Evolutionary conservation across 495 filamentous ascomycete genomes (phyloP).

Genomic region (Neurospora intermedia): DNA sequence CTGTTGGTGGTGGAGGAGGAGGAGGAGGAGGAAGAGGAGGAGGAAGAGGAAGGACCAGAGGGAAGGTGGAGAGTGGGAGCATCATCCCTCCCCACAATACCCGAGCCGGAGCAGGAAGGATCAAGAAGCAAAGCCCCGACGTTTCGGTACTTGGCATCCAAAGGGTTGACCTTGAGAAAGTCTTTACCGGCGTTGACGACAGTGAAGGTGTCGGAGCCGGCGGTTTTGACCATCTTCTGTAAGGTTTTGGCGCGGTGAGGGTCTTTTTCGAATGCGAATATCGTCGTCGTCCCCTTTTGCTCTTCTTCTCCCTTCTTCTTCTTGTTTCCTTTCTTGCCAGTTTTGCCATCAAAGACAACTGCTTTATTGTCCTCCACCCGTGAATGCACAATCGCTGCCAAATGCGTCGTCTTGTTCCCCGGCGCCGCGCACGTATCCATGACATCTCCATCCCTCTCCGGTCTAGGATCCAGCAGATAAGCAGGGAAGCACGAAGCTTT

Average conservation of each 20-base stretch:
- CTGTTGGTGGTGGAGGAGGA: conserved; percentile 8
- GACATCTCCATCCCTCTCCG: conserved; percentile 55
- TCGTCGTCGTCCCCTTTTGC: conserved; percentile 6
- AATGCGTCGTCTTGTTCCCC: conserved; percentile 94
- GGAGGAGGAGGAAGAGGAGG: conserved; percentile 18
- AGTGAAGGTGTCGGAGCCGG: conserved; percentile 55
- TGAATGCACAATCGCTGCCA: conserved; percentile 54
- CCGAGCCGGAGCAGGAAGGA: conserved; percentile 88
- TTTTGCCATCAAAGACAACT: background rate
- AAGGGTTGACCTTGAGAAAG: conserved; percentile 65
- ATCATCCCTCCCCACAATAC: conserved; percentile 81
- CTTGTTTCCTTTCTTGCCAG: conserved; percentile 1
- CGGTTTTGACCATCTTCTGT: conserved; percentile 68
- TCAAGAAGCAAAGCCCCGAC: conserved; percentile 75
- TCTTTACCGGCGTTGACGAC: conserved; percentile 60
- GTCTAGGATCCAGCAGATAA: conserved; percentile 56
- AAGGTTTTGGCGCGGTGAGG: conserved; percentile 55
- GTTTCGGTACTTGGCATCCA: conserved; percentile 33
- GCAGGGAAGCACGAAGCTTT: conserved; percentile 96
- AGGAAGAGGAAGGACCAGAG: conserved; percentile 32
- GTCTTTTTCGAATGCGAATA: conserved; percentile 67
- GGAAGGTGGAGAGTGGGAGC: conserved; percentile 48
- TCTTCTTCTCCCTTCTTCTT: background rate
- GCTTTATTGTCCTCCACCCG: background rate
- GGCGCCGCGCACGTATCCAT: conserved; percentile 89